These are phyloP conservation scores for Tuber calosporum DNA, from an alignment of 495 filamentous ascomycete genomes.

Conservation along the genomic window DNA sequence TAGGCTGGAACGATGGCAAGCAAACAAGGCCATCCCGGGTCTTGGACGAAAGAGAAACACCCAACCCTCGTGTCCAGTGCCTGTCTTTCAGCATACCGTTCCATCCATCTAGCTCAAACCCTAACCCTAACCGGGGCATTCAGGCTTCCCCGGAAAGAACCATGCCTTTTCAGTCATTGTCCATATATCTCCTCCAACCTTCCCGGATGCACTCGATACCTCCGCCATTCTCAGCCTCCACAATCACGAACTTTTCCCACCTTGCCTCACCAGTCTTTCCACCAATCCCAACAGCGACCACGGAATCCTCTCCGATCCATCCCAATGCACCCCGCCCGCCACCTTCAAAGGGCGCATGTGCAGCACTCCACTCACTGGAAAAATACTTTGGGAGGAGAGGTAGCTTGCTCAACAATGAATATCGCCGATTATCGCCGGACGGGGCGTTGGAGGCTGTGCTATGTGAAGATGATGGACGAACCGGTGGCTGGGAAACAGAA, in stretches of 20 bases:
- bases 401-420: constrained; percentile 35
- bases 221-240: constrained; percentile 34
- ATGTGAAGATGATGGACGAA: constrained; percentile 40
- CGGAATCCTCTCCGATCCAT: constrained; percentile 37
- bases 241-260: constrained; percentile 42
- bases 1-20: neutral
- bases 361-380: constrained; percentile 41
- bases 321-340: constrained; percentile 36
- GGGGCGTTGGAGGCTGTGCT: constrained; percentile 18
- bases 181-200: constrained; percentile 41
- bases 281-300: constrained; percentile 35
- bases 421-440: constrained; percentile 37
- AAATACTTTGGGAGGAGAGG: constrained; percentile 42
- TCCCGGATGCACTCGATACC: constrained; percentile 45
- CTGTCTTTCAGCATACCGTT: neutral
- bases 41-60: neutral
- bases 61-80: neutral
- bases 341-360: constrained; percentile 40
- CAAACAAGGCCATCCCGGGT: neutral
- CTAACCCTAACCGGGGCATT: neutral
- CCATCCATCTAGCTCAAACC: neutral
- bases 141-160: neutral
- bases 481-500: constrained; percentile 38
- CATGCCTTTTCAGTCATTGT: constrained; percentile 32
- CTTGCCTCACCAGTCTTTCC: constrained; percentile 35